phyloP scores from a whole-genome alignment of 306 rosid species.

The Ormosia semicastrata region DNA sequence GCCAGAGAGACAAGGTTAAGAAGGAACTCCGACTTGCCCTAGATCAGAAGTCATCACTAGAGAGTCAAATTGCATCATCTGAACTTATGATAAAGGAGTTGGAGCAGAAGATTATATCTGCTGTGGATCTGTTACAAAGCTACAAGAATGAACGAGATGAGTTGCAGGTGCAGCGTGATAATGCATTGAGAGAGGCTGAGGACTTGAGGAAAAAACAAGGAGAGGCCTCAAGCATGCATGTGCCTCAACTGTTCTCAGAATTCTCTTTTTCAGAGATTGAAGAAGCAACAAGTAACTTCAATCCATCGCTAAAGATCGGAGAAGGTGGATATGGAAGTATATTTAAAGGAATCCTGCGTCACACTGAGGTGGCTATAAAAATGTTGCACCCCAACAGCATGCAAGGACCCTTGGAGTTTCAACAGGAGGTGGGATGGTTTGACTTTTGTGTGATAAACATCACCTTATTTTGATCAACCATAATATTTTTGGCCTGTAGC shows the following conservation, averaged over 20 bases:
- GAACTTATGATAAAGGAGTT: slow-evolving; percentile 55
- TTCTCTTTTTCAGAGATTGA: slow-evolving; percentile 74
- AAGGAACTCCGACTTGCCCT: slow-evolving; percentile 61
- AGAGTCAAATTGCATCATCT: slow-evolving; percentile 66
- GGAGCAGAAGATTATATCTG: slow-evolving; percentile 71
- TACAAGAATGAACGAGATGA: slow-evolving; percentile 73
- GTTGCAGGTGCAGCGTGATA: slow-evolving; percentile 64
- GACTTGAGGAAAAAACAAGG: slow-evolving; percentile 73
- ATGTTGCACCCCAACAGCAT: slow-evolving; percentile 47
- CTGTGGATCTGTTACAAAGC: slow-evolving; percentile 66
- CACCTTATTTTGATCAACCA: slow-evolving; percentile 8
- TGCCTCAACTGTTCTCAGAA: slow-evolving; percentile 60
- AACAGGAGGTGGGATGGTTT: slow-evolving; percentile 69
- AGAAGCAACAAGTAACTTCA: slow-evolving; percentile 68
- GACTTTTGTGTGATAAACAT: neutral
- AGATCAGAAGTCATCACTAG: slow-evolving; percentile 56
- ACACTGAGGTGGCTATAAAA: slow-evolving; percentile 86
- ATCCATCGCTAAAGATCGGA: slow-evolving; percentile 71
- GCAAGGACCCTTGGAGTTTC: slow-evolving; percentile 92
- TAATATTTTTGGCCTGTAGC: neutral
- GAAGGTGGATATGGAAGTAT: slow-evolving; percentile 96
- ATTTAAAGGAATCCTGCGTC: slow-evolving; percentile 65
- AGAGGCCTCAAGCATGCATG: slow-evolving; percentile 45
- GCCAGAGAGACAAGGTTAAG: slow-evolving; percentile 44
- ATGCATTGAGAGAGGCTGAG: slow-evolving; percentile 83